These are phyloP conservation scores for Colletotrichum graminicola DNA, from an alignment of 2,329 filamentous ascomycete species.

Conservation along the genomic window DNA sequence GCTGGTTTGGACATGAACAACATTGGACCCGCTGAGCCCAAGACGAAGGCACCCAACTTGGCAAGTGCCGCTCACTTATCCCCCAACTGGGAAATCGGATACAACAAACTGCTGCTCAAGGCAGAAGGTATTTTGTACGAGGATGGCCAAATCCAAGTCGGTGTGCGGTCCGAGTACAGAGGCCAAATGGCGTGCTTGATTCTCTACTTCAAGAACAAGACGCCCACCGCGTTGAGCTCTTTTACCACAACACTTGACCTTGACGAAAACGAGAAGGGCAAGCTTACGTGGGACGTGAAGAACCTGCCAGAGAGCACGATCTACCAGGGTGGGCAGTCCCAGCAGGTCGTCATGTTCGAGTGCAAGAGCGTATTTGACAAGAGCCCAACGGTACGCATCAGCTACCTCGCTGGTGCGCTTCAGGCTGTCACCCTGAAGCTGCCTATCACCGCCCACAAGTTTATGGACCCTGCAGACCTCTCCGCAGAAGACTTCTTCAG, in stretches of 20 bases:
- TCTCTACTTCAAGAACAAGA: constrained; percentile 96
- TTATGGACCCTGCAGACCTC: constrained; percentile 93
- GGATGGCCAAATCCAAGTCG: constrained; percentile 93
- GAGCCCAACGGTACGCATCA: constrained; percentile 91
- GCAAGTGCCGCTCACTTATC: constrained; percentile 93
- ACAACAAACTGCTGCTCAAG: constrained; percentile 82
- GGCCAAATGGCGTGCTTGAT: constrained; percentile 96
- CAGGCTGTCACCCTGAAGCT: constrained; percentile 93
- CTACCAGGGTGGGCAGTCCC: constrained; percentile 79
- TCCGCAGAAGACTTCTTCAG: constrained; percentile 97
- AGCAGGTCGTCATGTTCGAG: constrained; percentile 96
- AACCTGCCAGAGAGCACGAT: constrained; percentile 88
- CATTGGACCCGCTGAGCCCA: constrained; percentile 67
- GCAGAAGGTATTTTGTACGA: constrained; percentile 93
- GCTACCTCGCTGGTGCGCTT: constrained; percentile 91
- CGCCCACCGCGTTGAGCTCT: constrained; percentile 83
- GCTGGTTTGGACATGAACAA: constrained; percentile 84
- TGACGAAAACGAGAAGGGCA: constrained; percentile 72
- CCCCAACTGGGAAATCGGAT: constrained; percentile 94
- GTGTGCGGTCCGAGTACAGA: constrained; percentile 92
- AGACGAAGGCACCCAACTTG: constrained; percentile 81
- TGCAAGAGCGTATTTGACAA: constrained; percentile 84
- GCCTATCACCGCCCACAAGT: constrained; percentile 91
- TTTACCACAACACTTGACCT: constrained; percentile 96
- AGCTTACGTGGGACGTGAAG: constrained; percentile 88